phyloP scores from a whole-genome alignment of 768 basidiomycete species.

The Auricularia cornea region DNA sequence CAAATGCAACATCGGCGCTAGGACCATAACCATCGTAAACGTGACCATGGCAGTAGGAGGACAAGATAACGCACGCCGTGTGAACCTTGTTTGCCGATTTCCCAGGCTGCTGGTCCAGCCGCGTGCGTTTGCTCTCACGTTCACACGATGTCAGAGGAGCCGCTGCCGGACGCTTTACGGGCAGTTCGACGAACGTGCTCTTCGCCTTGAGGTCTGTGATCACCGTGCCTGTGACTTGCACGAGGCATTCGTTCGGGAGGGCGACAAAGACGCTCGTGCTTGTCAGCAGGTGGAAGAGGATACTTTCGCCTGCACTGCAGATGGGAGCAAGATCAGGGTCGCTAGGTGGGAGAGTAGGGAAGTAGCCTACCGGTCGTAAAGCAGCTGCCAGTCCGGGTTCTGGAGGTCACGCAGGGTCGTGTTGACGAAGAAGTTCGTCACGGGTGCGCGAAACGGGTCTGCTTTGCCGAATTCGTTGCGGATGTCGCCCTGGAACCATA shows the following conservation, averaged over 20 bases:
- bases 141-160: background rate
- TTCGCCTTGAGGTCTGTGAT: conserved; percentile 38
- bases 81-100: background rate
- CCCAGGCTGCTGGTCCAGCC: background rate
- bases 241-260: conserved; percentile 75
- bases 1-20: conserved; percentile 43
- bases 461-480: conserved; percentile 32
- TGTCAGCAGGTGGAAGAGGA: conserved; percentile 70
- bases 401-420: conserved; percentile 64
- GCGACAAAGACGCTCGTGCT: conserved; percentile 67
- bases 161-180: background rate
- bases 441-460: conserved; percentile 32
- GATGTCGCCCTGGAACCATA: background rate
- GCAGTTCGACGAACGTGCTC: conserved; percentile 1
- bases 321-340: no score
- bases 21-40: conserved; percentile 22
- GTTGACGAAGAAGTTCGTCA: conserved; percentile 60
- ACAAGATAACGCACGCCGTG: background rate
- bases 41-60: background rate
- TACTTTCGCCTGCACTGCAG: conserved; percentile 63
- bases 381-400: conserved; percentile 53
- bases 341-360: no score
- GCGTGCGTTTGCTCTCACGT: background rate
- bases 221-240: conserved; percentile 73
- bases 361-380: conserved; percentile 48